phyloP scores from a whole-genome alignment of 805 yeast species.

The Ogataea saltuana region DNA sequence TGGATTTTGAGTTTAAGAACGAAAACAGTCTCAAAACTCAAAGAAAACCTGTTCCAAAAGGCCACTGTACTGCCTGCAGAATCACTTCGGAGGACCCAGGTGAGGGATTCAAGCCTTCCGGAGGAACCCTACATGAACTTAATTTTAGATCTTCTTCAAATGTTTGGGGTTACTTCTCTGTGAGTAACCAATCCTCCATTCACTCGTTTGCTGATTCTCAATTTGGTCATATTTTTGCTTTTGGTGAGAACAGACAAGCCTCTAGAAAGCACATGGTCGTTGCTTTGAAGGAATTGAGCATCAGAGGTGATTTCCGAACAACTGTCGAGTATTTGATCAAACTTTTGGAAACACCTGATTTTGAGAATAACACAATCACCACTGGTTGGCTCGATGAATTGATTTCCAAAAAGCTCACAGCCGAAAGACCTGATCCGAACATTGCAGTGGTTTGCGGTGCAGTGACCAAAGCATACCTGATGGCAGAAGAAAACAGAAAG shows the following conservation, averaged over 20 bases:
- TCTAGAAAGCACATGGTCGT: slow-evolving; percentile 99
- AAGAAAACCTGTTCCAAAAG: slow-evolving; percentile 93
- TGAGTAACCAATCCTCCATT: slow-evolving; percentile 92
- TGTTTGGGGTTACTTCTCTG: slow-evolving; percentile 99
- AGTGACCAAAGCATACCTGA: slow-evolving; percentile 88
- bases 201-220: slow-evolving; percentile 98
- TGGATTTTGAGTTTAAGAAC: slow-evolving; percentile 84
- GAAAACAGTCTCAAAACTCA: slow-evolving; percentile 74
- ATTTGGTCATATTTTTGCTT: slow-evolving; percentile 98
- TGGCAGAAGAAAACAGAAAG: slow-evolving; percentile 65
- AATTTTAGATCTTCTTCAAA: slow-evolving; percentile 96
- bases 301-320: slow-evolving; percentile 98
- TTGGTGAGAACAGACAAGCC: slow-evolving; percentile 97
- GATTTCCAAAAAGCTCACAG: slow-evolving; percentile 89
- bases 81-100: slow-evolving; percentile 99
- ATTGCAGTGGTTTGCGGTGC: slow-evolving; percentile 97
- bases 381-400: slow-evolving; percentile 99
- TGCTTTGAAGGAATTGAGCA: slow-evolving; percentile 92
- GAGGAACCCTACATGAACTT: slow-evolving; percentile 94
- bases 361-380: slow-evolving; percentile 93
- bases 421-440: slow-evolving; percentile 92
- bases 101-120: slow-evolving; percentile 98
- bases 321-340: slow-evolving; percentile 97
- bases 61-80: slow-evolving; percentile 99
- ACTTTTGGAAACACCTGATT: slow-evolving; percentile 92